These are phyloP conservation scores for Isatis tinctoria DNA, from an alignment of 345 rosid species.

Conservation along the genomic window DNA sequence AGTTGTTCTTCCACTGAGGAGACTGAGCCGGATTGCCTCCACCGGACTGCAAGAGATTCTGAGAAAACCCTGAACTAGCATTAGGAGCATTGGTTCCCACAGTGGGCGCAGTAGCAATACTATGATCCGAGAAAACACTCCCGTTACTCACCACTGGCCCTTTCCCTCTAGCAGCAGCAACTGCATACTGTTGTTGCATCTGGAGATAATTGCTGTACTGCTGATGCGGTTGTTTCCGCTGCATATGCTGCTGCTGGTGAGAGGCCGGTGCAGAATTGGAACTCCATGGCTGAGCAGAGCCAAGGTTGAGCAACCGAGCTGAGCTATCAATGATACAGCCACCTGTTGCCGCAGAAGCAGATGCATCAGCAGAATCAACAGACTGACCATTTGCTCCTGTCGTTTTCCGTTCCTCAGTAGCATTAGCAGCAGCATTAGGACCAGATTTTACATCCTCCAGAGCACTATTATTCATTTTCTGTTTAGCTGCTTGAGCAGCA, in stretches of 20 bases:
- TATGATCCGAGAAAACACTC: conserved; percentile 60
- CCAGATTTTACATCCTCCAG: conserved; percentile 67
- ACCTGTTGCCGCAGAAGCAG: conserved; percentile 51
- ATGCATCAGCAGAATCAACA: conserved; percentile 58
- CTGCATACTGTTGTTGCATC: conserved; percentile 65
- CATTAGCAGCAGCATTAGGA: conserved; percentile 38
- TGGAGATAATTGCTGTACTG: conserved; percentile 53
- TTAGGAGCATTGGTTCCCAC: conserved; percentile 56
- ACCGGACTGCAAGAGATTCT: conserved; percentile 64
- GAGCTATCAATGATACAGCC: conserved; percentile 64
- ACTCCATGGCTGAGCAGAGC: conserved; percentile 45
- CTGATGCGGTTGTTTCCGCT: conserved; percentile 43
- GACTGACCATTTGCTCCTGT: conserved; percentile 41
- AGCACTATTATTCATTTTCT: conserved; percentile 59
- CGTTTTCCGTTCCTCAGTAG: conserved; percentile 51
- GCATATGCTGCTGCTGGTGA: conserved; percentile 44
- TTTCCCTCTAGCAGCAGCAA: conserved; percentile 64
- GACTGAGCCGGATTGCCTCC: conserved; percentile 51
- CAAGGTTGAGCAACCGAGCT: conserved; percentile 51
- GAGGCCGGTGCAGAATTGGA: conserved; percentile 38
- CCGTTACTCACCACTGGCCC: conserved; percentile 54
- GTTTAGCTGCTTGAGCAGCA: conserved; percentile 66
- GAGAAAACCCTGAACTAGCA: conserved; percentile 56
- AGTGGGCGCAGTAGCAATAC: conserved; percentile 47
- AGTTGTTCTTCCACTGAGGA: conserved; percentile 77